Conservation (phyloP, 805 yeast species). For the Candida insectorum region DNA sequence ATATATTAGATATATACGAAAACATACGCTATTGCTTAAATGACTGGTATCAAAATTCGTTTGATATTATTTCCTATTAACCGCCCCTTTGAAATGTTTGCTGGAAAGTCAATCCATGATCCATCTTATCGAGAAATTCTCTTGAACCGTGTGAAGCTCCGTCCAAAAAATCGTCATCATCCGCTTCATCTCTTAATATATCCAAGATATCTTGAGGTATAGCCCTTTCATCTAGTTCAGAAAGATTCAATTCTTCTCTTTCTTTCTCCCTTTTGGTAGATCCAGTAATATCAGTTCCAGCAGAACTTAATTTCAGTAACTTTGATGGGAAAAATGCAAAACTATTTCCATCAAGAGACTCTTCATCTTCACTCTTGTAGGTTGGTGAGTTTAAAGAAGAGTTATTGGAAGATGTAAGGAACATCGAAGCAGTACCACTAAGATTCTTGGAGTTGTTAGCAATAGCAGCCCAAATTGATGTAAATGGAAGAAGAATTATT, state of each 20-base stretch:
- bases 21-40: too few relatives aligned
- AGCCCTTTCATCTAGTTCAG: slow-evolving; percentile 3
- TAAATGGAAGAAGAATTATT: slow-evolving; percentile 65
- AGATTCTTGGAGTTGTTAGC: slow-evolving; percentile 41
- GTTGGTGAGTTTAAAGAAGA: slow-evolving; percentile 2
- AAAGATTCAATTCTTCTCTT: not conserved
- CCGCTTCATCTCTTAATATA: slow-evolving; percentile 7
- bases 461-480: slow-evolving; percentile 86
- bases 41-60: too few relatives aligned
- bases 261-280: not conserved
- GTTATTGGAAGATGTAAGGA: slow-evolving; percentile 7
- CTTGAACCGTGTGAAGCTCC: not conserved
- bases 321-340: slow-evolving; percentile 14
- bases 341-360: slow-evolving; percentile 7
- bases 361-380: slow-evolving; percentile 7
- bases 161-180: slow-evolving; percentile 2
- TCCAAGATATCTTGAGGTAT: slow-evolving; percentile 11
- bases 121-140: not conserved
- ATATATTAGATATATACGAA: too few relatives aligned
- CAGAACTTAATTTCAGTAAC: slow-evolving; percentile 8
- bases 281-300: not conserved
- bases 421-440: slow-evolving; percentile 7
- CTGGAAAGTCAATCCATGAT: too few relatives aligned
- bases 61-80: too few relatives aligned
- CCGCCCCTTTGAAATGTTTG: too few relatives aligned